Evolutionary conservation across 148 eudicot genomes (phyloP).

Genomic region (Agrostemma githago): DNA sequence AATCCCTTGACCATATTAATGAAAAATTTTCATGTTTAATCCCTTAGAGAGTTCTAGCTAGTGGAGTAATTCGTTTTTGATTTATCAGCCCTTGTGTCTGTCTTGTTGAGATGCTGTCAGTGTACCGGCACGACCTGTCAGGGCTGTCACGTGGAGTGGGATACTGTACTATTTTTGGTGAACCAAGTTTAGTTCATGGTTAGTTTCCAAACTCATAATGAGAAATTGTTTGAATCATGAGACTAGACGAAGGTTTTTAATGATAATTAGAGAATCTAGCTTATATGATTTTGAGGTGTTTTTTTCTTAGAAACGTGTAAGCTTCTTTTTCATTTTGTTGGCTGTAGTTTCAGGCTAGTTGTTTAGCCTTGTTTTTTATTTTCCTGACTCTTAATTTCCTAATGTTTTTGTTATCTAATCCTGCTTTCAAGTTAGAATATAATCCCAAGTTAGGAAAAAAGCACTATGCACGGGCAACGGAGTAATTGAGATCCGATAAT

Average conservation of each 20-base stretch:
- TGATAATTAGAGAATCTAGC: background rate
- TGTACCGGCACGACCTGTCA: too few relatives aligned
- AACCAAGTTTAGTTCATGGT: background rate
- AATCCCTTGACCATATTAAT: too few relatives aligned
- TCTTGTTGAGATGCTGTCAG: background rate
- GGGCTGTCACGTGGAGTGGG: too few relatives aligned
- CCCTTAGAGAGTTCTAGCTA: background rate
- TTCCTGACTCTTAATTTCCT: background rate
- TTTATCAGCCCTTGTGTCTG: too few relatives aligned
- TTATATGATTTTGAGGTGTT: background rate
- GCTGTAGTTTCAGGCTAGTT: background rate
- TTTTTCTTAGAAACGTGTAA: background rate
- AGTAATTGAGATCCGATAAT: background rate
- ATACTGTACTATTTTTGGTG: background rate
- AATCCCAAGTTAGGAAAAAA: too few relatives aligned
- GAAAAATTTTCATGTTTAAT: too few relatives aligned
- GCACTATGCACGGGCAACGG: background rate
- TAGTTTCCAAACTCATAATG: background rate
- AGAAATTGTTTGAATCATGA: background rate
- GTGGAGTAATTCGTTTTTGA: background rate
- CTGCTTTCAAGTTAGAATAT: background rate
- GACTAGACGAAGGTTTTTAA: background rate
- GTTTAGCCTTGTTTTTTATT: background rate
- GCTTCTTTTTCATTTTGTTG: background rate
- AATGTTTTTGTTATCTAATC: background rate